phyloP scores from a whole-genome alignment of 495 filamentous ascomycete species.

The Bacidia gigantensis region DNA sequence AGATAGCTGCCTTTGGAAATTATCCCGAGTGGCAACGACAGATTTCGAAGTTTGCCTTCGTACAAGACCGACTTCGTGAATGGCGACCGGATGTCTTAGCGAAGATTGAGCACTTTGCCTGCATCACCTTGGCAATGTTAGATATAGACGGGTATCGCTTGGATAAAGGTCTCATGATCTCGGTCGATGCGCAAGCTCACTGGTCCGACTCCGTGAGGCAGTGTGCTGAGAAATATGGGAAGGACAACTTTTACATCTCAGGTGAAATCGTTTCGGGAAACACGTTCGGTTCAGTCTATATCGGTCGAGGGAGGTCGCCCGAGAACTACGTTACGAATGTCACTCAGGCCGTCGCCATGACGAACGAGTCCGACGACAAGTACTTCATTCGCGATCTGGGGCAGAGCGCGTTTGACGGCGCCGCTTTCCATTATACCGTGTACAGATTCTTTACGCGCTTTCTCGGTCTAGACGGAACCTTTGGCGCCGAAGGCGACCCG shows the following conservation, averaged over 20 bases:
- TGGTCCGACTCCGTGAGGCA: constrained; percentile 40
- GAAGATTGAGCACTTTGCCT: constrained; percentile 49
- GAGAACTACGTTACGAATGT: constrained; percentile 33
- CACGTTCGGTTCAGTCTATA: constrained; percentile 48
- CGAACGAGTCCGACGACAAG: constrained; percentile 28
- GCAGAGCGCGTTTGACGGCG: constrained; percentile 47
- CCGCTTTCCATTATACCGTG: constrained; percentile 59
- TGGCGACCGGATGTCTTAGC: constrained; percentile 49
- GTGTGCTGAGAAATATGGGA: constrained; percentile 43
- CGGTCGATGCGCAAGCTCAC: constrained; percentile 47
- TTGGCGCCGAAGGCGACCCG: constrained; percentile 46
- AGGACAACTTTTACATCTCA: constrained; percentile 50
- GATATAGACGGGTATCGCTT: constrained; percentile 59
- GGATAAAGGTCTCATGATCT: constrained; percentile 55
- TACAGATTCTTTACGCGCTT: constrained; percentile 56
- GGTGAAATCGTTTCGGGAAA: constrained; percentile 55
- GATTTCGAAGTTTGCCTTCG: constrained; percentile 59
- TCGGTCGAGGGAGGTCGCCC: constrained; percentile 51
- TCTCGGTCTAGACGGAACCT: constrained; percentile 50
- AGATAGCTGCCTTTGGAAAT: constrained; percentile 54
- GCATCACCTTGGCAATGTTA: constrained; percentile 48
- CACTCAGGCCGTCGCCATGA: constrained; percentile 34
- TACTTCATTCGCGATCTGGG: constrained; percentile 45
- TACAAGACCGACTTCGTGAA: constrained; percentile 62
- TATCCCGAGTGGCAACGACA: constrained; percentile 55